Base-by-base conservation (phyloP, 1,139 yeast genomes). In the Yamadazyma spencermartinsiae region DNA sequence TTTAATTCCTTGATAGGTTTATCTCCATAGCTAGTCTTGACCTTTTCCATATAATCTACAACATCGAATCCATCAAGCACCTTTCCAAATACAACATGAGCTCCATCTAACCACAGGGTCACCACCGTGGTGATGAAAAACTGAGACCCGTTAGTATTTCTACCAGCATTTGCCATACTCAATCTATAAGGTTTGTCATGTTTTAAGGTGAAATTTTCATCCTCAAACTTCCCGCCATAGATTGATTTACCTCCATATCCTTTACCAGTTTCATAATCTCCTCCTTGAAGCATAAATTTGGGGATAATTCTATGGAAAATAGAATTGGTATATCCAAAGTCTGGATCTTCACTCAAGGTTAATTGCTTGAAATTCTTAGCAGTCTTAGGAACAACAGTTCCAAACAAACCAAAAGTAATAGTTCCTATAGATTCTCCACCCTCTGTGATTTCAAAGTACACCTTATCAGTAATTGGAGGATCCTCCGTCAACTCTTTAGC, bases 11-110 rank as follows among this genome's bases (percentile, higher is more conserved):
- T 65, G 33, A 61, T 56, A 25, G 89, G 88, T 50, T 63, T 72
- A 58, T 78, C 80, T 27, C 71, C 67, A 37, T 63, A 54, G 42
- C 62, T 57, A 28, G 81, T 79, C 51, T 74, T 64, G 44, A 74
- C 80, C 37, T 62, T 65, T 52, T 80, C 86, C 51, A 78, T 73
- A 54, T 69, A 62, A 42, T 72, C 68, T 30, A 80, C 80, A 11
- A 82, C 76, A 31, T 82, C 85, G 55, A 75, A 65, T 16, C 92
- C 92, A 36, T 81, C 86, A 9, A 79, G 43, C 38, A 85, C 83
- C 61, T 84, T 86, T 41, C 94, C 94, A 54, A 85, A 85, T n/a
- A 84, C 92, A 49, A 85, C 94, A 60, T 85, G 89, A 17, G 63
- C 65, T 29, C 83, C 84, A 60, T 83, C 79, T 52, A 85, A 72